Base-by-base conservation (phyloP, 192 early-diverging fungal species). In the Linnemannia hyalina region DNA sequence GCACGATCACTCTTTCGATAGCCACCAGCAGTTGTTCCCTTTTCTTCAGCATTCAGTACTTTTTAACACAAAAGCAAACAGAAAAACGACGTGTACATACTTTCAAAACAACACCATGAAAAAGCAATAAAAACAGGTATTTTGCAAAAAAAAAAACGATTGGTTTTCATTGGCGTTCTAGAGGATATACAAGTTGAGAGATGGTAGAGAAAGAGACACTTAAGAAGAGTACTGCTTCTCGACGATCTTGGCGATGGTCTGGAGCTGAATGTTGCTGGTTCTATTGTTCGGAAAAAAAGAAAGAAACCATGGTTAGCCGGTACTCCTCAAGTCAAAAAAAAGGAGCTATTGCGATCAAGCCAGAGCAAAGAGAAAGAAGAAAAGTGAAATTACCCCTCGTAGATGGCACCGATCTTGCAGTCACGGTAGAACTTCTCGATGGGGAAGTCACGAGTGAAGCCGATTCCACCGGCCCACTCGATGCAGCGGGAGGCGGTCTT, bases 401-500 rank as follows among this genome's bases (percentile, higher is more conserved):
- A 99, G 88, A 99, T 99, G 68, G 96, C 95, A 87, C 98, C 98
- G 78, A 99, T 99, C 93, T 97, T 98, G 89, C 94, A 94, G 89
- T 99, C 98, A 76, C 98, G 92, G 91, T 95, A 98, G 91, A 95
- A 99, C 91, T 99, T 99, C 89, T 99, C 98, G 18, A 96, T 89
- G 8, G 95, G 95, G 88, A 92, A 91, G 38, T 97, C 97, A 78
- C 97, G 92, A 20, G 98, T 98, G 93, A 99, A 99, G 15, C 98
- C 98, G 77, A 99, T 94, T 75, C 98, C 98, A 88, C 98, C 98
- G 88, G 97, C 92, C 98, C 97, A 99, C 91, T 99, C 98, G 75
- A 99, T 94, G 49, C 97, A 95, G 85, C 94, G 95, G 22, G 95
- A 94, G 11, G 97, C 94, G 41, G 97, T 92, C 75, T 93, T 90